Evolutionary conservation across 31 red algal genomes (phyloP).

Genomic region (Endocladia muricata): DNA sequence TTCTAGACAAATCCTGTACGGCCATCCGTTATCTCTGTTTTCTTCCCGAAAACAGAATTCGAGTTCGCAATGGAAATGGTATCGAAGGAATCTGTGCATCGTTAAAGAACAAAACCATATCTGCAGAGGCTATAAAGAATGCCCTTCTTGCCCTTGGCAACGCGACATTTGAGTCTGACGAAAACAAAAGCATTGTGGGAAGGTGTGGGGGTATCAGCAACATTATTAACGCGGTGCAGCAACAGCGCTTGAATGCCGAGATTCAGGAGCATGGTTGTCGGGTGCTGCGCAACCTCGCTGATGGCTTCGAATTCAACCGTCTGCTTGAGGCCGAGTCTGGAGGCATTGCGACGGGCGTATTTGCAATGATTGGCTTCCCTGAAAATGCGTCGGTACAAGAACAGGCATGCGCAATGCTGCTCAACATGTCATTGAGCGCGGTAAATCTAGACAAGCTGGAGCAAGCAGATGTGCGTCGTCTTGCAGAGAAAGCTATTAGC

Average conservation of each 20-base stretch:
- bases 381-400: conserved; percentile 71
- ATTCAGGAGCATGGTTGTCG: conserved; percentile 85
- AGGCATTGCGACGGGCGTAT: conserved; percentile 56
- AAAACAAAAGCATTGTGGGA: conserved; percentile 54
- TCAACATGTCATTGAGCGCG: conserved; percentile 47
- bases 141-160: conserved; percentile 75
- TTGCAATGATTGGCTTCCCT: conserved; percentile 79
- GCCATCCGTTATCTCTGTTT: conserved; percentile 77
- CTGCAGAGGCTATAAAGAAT: conserved; percentile 42
- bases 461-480: conserved; percentile 45
- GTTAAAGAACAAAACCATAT: conserved; percentile 12
- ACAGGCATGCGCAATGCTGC: conserved; percentile 78
- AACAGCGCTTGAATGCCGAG: conserved; percentile 33
- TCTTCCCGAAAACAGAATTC: conserved; percentile 52
- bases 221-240: conserved; percentile 54
- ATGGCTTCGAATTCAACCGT: conserved; percentile 54
- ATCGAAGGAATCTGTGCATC: conserved; percentile 54
- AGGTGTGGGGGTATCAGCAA: conserved; percentile 41
- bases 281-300: conserved; percentile 71
- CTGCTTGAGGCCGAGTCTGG: conserved; percentile 39
- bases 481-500: conserved; percentile 57
- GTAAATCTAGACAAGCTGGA: conserved; percentile 33
- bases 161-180: conserved; percentile 60
- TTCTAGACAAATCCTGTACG: conserved; percentile 64
- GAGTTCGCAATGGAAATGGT: conserved; percentile 27